phyloP scores from a whole-genome alignment of 768 basidiomycete genomes.

The Strobilomyces confusus region DNA sequence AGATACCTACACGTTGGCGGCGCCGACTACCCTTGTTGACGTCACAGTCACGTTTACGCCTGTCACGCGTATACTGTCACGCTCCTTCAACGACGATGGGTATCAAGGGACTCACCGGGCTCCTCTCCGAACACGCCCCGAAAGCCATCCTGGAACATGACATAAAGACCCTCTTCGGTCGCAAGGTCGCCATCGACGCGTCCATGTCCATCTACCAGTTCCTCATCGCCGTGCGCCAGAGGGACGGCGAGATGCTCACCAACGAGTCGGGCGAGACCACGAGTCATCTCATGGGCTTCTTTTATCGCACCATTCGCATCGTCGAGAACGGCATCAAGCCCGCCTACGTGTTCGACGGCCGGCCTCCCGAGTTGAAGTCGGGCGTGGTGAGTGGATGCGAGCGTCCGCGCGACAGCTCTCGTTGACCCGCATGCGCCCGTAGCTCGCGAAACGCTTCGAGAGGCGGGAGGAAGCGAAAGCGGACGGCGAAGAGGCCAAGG shows the following conservation, averaged over 20 bases:
- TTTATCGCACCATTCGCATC: conserved; percentile 95
- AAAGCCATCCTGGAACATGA: conserved; percentile 84
- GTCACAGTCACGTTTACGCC: neutral
- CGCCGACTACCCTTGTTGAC: too few species aligned
- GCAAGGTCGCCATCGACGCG: conserved; percentile 98
- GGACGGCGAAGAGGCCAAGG: conserved; percentile 94
- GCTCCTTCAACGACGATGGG: conserved; percentile 52
- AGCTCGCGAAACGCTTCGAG: conserved; percentile 98
- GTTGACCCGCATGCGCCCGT: conserved; percentile 6
- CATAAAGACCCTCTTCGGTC: conserved; percentile 95
- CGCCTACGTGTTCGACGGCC: conserved; percentile 97
- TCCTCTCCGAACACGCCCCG: conserved; percentile 89
- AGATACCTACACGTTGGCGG: too few species aligned
- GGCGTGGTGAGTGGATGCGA: conserved; percentile 71
- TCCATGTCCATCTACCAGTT: conserved; percentile 98
- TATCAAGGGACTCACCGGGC: conserved; percentile 91
- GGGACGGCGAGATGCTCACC: conserved; percentile 93
- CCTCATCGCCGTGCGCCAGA: conserved; percentile 94
- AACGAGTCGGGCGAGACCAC: conserved; percentile 99
- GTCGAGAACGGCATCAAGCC: conserved; percentile 99
- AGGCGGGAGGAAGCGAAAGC: conserved; percentile 89
- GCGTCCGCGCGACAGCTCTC: too few species aligned
- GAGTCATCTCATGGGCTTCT: conserved; percentile 98
- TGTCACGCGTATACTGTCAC: conserved; percentile 20
- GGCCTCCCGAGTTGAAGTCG: conserved; percentile 95